Evolutionary conservation across 164 flowering plant species (phyloP).

Genomic region (Vitis labrusca): DNA sequence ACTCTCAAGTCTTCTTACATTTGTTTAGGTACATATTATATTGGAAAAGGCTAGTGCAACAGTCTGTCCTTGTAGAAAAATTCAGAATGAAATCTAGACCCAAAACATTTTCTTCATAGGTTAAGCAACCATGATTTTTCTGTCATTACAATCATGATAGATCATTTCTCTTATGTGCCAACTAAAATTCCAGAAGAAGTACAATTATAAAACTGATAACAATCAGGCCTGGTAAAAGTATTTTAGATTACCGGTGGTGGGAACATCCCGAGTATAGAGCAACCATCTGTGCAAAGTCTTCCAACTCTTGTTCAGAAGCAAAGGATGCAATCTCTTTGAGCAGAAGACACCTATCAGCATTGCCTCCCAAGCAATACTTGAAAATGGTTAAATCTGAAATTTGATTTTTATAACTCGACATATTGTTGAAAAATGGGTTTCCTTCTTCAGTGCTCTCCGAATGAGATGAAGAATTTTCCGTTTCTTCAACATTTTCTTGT

Average conservation of each 20-base stretch:
- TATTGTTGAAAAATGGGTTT: slow-evolving; percentile 31
- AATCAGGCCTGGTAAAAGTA: not conserved
- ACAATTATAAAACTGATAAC: not conserved
- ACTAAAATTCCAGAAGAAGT: not conserved
- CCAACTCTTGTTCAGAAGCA: slow-evolving; percentile 55
- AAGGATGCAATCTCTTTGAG: slow-evolving; percentile 67
- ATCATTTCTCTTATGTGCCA: not conserved
- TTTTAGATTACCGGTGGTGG: slow-evolving; percentile 65
- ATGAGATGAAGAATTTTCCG: slow-evolving; percentile 47
- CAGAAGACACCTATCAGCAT: slow-evolving; percentile 58
- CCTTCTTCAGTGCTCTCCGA: slow-evolving; percentile 63
- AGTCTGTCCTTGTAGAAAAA: no score
- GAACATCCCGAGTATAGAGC: slow-evolving; percentile 80
- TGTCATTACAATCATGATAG: not conserved
- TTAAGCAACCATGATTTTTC: not conserved
- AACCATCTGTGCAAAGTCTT: slow-evolving; percentile 71
- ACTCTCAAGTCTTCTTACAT: not conserved
- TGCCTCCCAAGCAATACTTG: slow-evolving; percentile 75
- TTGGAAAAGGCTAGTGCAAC: not conserved
- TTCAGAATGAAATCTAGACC: not conserved
- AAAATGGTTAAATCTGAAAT: slow-evolving; percentile 68
- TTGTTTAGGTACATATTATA: not conserved
- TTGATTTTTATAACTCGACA: slow-evolving; percentile 28
- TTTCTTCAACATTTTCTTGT: slow-evolving; percentile 42
- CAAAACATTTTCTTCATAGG: not conserved